Evolutionary conservation across 495 filamentous ascomycete species (phyloP).

Genomic region (Penicillium subrubescens): DNA sequence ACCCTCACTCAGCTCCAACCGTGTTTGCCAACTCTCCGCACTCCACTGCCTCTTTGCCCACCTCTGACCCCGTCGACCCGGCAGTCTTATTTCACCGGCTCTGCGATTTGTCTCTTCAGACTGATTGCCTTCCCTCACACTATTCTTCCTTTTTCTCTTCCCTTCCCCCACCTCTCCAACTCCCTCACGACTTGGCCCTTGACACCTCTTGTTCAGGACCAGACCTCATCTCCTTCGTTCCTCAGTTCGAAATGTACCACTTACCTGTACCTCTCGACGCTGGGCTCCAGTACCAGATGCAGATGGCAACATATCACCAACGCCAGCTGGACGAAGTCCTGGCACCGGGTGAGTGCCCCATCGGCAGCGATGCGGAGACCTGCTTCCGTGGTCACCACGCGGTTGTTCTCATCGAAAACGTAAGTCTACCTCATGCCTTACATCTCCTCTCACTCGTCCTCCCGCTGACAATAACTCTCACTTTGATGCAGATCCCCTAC

Average conservation of each 20-base stretch:
- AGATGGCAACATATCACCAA: background rate
- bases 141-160: background rate
- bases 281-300: background rate
- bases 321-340: background rate
- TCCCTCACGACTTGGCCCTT: background rate
- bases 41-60: too few species aligned
- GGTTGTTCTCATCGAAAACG: conserved; percentile 52
- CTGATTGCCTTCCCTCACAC: background rate
- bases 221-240: background rate
- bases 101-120: background rate
- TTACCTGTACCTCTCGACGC: background rate
- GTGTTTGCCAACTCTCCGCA: background rate
- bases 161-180: background rate
- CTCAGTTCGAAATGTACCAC: background rate
- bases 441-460: background rate
- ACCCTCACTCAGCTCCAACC: background rate
- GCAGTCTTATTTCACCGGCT: too few species aligned
- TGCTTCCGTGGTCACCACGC: conserved; percentile 30
- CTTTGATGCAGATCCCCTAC: conserved; percentile 5
- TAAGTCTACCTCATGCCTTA: conserved; percentile 26
- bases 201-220: background rate
- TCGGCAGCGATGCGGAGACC: conserved; percentile 20
- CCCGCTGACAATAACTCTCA: background rate
- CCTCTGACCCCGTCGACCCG: too few species aligned
- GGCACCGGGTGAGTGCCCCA: background rate